Conservation (phyloP, 108 stramenopile species). For the Bacterosira constricta region DNA sequence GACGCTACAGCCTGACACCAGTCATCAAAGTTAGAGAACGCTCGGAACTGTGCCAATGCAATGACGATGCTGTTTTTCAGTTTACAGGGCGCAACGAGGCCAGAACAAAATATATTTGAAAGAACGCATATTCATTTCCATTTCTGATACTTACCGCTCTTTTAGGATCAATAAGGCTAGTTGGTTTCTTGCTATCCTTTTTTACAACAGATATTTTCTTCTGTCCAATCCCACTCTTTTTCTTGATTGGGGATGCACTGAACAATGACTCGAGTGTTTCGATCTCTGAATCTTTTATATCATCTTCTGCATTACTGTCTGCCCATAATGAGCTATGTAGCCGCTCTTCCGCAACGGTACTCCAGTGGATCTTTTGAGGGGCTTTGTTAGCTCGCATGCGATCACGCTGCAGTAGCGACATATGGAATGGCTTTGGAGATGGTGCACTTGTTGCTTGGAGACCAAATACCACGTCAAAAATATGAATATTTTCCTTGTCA, state of each 20-base stretch:
- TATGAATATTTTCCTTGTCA: constrained; percentile 26
- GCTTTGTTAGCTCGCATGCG: constrained; percentile 36
- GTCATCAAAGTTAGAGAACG: constrained; percentile 26
- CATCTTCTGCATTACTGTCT: neutral
- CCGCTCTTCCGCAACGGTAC: constrained; percentile 34
- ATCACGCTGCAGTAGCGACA: neutral
- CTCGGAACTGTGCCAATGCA: constrained; percentile 46
- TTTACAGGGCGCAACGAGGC: too few species aligned
- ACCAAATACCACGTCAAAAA: constrained; percentile 36
- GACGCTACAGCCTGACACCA: constrained; percentile 42
- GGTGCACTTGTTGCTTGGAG: neutral
- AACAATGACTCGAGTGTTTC: constrained; percentile 40
- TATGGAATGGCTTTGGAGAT: neutral
- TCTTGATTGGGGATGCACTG: constrained; percentile 22
- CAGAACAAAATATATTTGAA: too few species aligned
- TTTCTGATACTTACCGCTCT: constrained; percentile 29
- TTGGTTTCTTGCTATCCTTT: neutral
- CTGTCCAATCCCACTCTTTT: neutral
- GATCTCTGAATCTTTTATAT: constrained; percentile 26
- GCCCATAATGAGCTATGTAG: constrained; percentile 50
- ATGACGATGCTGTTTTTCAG: constrained; percentile 44
- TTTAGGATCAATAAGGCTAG: constrained; percentile 43
- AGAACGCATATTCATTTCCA: too few species aligned
- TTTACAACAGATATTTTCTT: constrained; percentile 4
- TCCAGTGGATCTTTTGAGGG: constrained; percentile 53